A percentile compares a stretch with the other conserved stretches of the same genome.
These are phyloP conservation scores for Gossypium raimondii DNA, from an alignment of 345 rosid species.

Conservation along the genomic window DNA sequence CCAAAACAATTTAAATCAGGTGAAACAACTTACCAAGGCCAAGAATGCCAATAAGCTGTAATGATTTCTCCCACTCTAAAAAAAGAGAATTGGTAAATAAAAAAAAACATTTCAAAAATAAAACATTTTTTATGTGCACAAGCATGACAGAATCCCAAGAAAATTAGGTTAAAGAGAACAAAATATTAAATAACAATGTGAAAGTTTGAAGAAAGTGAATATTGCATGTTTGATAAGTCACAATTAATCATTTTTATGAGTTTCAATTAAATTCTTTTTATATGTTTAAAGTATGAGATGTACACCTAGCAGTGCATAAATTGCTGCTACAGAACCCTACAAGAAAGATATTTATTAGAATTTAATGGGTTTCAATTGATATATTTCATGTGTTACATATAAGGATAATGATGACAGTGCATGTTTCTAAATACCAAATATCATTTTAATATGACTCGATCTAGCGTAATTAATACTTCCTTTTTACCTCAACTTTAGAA, in stretches of 20 bases:
- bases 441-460: neutral
- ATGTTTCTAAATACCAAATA: neutral
- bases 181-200: neutral
- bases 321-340: slow-evolving; percentile 59
- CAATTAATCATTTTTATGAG: neutral
- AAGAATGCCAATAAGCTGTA: slow-evolving; percentile 68
- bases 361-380: neutral
- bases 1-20: slow-evolving; percentile 8
- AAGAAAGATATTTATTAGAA: slow-evolving; percentile 17
- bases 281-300: slow-evolving; percentile 24
- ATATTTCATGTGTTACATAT: neutral
- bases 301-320: slow-evolving; percentile 52
- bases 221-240: neutral
- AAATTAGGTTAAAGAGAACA: neutral
- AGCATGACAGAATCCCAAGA: neutral
- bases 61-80: slow-evolving; percentile 83
- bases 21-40: slow-evolving; percentile 53
- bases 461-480: neutral
- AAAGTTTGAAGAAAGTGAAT: neutral
- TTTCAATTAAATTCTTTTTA: neutral
- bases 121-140: slow-evolving; percentile 1
- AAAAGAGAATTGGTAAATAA: slow-evolving; percentile 7
- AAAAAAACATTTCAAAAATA: neutral
- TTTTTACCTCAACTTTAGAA: neutral
- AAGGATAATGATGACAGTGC: neutral